Base-by-base conservation (phyloP, 441 rosid species). In the Adansonia gregorii region DNA sequence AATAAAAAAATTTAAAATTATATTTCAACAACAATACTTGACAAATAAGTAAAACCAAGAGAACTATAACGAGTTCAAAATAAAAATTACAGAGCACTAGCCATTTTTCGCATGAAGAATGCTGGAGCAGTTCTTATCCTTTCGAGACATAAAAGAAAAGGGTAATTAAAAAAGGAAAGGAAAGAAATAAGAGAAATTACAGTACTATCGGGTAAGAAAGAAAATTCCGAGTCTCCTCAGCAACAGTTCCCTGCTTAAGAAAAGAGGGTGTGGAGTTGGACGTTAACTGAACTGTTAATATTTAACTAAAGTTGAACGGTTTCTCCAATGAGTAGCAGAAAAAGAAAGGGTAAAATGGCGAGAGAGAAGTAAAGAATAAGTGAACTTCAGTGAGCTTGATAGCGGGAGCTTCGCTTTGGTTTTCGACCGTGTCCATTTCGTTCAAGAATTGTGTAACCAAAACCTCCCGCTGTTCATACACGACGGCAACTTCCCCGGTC, bases 361-460 rank as follows among this genome's bases (percentile, higher is more conserved):
- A 0, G 43, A 48, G 69, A 66, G 80, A 55, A 52, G 78, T 59
- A 56, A 59, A 90, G 98, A 97, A 87, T 82, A 95, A 85, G 72
- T 87, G 76, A 69, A 90, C 90, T 78, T 93, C 85, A 46, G 93
- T 89, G 82, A 91, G 92, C 85, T 89, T 91, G 75, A 95, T 84
- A 15, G 94, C 90, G 51, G 82, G 67, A 74, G 78, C 85, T 80
- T 78, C 90, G 17, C 59, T 79, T 79, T 83, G 86, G 12, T 72
- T 39, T 60, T 61, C 80, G 35, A 67, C 24, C 1, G 24, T 73
- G 61, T 76, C 75, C 88, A 74, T 76, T 52, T 10, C 72, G 2
- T 3, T 9, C 67, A 2, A 17, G 49, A 72, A n/a, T 54, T 10
- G 10, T 10, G 15, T 5, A 39, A 35, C 45, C 63, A 49, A 39